phyloP scores from a whole-genome alignment of 225 moss, liverwort and hornwort genomes.

The Polytrichum commune region DNA sequence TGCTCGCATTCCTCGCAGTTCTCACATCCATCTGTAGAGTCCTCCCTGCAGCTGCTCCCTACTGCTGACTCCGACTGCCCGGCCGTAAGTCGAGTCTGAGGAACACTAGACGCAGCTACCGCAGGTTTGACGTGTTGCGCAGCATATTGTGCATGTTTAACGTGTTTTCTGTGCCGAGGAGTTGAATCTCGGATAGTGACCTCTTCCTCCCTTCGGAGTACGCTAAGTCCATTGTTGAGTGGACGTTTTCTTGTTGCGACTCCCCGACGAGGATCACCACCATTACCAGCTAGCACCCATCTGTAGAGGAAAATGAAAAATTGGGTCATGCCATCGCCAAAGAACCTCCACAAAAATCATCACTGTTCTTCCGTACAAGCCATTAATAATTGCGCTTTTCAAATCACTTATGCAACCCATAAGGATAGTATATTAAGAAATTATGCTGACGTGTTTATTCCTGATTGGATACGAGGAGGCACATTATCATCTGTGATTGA shows the following conservation, averaged over 20 bases:
- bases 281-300: constrained; percentile 76
- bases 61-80: not conserved
- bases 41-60: not conserved
- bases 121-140: not conserved
- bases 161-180: too few species aligned
- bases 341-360: not conserved
- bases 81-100: too few species aligned
- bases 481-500: too few species aligned
- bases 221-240: constrained; percentile 28
- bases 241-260: constrained; percentile 40
- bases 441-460: too few species aligned
- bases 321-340: not conserved
- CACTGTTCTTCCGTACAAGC: not conserved
- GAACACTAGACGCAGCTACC: too few species aligned
- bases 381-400: not conserved
- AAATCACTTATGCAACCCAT: too few species aligned
- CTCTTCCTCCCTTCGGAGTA: constrained; percentile 16
- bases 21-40: constrained; percentile 22
- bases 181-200: not conserved
- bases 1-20: constrained; percentile 38
- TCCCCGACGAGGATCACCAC: constrained; percentile 54
- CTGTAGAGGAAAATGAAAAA: constrained; percentile 23
- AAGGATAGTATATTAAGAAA: too few species aligned
- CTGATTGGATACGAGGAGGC: too few species aligned
- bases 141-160: constrained; percentile 6